Conservation (phyloP, 192 early-diverging fungal genomes). For the Geranomyces michiganensis region DNA sequence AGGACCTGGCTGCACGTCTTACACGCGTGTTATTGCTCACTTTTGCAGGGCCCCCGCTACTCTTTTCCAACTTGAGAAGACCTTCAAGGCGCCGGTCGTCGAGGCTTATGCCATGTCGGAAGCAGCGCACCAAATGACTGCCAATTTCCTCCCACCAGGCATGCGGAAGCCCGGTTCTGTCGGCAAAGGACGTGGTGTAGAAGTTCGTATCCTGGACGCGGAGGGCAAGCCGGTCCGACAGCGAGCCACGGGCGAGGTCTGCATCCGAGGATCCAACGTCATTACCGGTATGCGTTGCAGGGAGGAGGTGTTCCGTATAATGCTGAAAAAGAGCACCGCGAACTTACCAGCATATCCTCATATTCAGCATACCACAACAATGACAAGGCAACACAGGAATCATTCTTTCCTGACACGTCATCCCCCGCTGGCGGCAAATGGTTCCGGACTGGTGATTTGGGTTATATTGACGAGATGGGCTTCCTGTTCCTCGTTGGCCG, state of each 20-base stretch:
- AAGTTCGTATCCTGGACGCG: constrained; percentile 68
- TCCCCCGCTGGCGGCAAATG: constrained; percentile 43
- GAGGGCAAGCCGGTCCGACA: constrained; percentile 49
- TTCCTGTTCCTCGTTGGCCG: constrained; percentile 78
- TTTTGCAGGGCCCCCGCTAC: constrained; percentile 50
- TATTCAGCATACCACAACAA: constrained; percentile 78
- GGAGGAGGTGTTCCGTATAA: too few species aligned
- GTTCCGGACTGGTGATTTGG: constrained; percentile 88
- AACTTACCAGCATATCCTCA: too few species aligned
- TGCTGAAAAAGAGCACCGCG: too few species aligned
- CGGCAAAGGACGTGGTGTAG: constrained; percentile 74
- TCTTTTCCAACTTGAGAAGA: constrained; percentile 65
- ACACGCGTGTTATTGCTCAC: not conserved
- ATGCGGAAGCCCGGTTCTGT: constrained; percentile 78
- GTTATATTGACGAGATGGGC: constrained; percentile 74
- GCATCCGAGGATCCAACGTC: constrained; percentile 81
- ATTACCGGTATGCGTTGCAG: constrained; percentile 56
- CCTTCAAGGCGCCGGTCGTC: constrained; percentile 71
- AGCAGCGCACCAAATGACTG: constrained; percentile 87
- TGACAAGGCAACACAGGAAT: constrained; percentile 68
- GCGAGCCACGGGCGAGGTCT: constrained; percentile 72
- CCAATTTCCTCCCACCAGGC: constrained; percentile 72
- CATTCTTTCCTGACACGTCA: constrained; percentile 59
- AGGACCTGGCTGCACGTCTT: too few species aligned
- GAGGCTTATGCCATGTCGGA: constrained; percentile 89